phyloP scores from a whole-genome alignment of 805 yeast species.

The Ogataea naganishii region DNA sequence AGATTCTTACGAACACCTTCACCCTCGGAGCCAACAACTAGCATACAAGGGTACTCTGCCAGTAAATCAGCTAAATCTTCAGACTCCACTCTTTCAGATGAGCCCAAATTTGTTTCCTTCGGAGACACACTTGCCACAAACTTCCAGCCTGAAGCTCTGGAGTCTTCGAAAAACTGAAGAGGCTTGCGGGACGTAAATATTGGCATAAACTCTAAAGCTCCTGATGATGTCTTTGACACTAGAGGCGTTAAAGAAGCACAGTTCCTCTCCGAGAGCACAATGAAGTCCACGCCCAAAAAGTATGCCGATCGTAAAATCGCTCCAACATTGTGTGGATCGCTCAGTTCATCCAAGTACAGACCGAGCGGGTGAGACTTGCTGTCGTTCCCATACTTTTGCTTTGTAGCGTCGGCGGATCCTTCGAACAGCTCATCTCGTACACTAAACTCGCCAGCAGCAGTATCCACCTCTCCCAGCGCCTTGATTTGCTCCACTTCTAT shows the following conservation, averaged over 20 bases:
- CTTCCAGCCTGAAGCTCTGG: conserved; percentile 58
- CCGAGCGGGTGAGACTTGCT: conserved; percentile 50
- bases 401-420: conserved; percentile 8
- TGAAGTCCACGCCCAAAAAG: conserved; percentile 75
- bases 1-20: conserved; percentile 67
- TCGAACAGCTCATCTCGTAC: conserved; percentile 17
- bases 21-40: conserved; percentile 84
- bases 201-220: conserved; percentile 70
- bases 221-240: conserved; percentile 75
- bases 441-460: conserved; percentile 10
- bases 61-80: conserved; percentile 36
- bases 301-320: conserved; percentile 75
- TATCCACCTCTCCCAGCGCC: conserved; percentile 13
- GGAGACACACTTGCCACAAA: conserved; percentile 53
- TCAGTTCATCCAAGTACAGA: conserved; percentile 65
- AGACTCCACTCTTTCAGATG: conserved; percentile 27
- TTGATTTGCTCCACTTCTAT: conserved; percentile 25
- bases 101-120: conserved; percentile 14
- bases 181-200: conserved; percentile 54
- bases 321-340: conserved; percentile 85
- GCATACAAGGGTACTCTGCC: conserved; percentile 46
- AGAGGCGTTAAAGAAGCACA: conserved; percentile 71
- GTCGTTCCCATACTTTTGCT: conserved; percentile 4
- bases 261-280: conserved; percentile 59
- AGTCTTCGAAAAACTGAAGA: conserved; percentile 47